A percentile compares a stretch with the other conserved stretches of the same genome.
phyloP scores from a whole-genome alignment of 352 stramenopile species.

The Phytophthora citrophthora region DNA sequence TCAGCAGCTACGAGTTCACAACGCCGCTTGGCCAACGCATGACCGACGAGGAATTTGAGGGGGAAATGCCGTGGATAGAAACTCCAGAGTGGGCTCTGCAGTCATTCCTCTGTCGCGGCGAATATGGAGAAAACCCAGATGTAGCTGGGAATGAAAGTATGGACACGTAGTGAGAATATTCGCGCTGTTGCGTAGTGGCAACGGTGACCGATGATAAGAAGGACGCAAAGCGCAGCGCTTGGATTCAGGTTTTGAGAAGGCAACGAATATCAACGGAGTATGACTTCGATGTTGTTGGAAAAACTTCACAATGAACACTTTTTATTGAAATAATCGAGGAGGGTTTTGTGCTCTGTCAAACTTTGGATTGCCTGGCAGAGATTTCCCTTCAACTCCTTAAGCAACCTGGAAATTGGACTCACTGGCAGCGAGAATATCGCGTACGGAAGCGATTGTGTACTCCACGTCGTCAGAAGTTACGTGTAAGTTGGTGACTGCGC shows the following conservation, averaged over 20 bases:
- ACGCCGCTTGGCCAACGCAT: constrained; percentile 14
- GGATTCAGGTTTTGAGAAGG: no score
- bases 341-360: constrained; percentile 15
- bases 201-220: no score
- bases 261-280: no score
- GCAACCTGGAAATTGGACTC: constrained; percentile 35
- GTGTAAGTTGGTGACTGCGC: constrained; percentile 81
- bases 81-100: constrained; percentile 13
- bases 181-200: no score
- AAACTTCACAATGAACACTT: constrained; percentile 20
- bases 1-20: constrained; percentile 25
- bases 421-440: constrained; percentile 55
- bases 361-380: constrained; percentile 17
- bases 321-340: constrained; percentile 31
- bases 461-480: constrained; percentile 66
- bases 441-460: constrained; percentile 66
- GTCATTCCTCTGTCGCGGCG: constrained; percentile 6
- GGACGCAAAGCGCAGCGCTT: no score
- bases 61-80: background rate
- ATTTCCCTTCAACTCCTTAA: constrained; percentile 18
- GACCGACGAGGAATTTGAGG: constrained; percentile 15
- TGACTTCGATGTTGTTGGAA: no score
- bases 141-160: background rate
- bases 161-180: no score
- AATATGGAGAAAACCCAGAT: background rate